These are phyloP conservation scores for Meyerozyma smithsonii DNA, from an alignment of 1,139 yeast genomes.

Conservation along the genomic window DNA sequence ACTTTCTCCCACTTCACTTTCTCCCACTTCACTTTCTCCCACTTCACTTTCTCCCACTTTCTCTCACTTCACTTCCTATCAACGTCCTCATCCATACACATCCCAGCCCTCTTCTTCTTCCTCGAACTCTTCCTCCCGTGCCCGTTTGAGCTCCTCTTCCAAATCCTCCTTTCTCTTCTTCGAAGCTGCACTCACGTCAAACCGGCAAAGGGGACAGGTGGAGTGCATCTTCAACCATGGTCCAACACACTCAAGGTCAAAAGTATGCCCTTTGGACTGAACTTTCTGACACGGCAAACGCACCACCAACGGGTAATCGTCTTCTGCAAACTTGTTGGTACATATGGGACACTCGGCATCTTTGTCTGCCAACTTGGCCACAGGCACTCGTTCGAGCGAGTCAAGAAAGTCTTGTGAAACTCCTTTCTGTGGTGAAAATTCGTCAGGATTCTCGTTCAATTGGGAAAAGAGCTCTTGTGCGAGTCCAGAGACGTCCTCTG, in stretches of 20 bases:
- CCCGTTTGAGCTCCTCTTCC: conserved; percentile 31
- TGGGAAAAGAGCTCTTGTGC: conserved; percentile 25
- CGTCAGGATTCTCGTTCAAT: conserved; percentile 15
- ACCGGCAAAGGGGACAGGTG: conserved; percentile 87
- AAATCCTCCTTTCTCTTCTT: conserved; percentile 39
- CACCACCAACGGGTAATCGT: conserved; percentile 76
- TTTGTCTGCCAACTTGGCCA: conserved; percentile 42
- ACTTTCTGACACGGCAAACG: conserved; percentile 62
- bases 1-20: no score
- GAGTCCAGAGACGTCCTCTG: conserved; percentile 29
- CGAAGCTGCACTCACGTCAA: conserved; percentile 49
- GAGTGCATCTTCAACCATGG: conserved; percentile 81
- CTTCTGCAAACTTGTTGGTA: conserved; percentile 65
- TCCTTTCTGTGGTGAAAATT: conserved; percentile 33
- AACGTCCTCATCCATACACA: conserved; percentile 57
- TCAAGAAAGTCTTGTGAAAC: conserved; percentile 70
- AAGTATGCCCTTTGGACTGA: conserved; percentile 49
- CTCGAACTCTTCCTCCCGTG: conserved; percentile 53
- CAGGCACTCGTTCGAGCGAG: conserved; percentile 64
- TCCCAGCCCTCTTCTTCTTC: conserved; percentile 74
- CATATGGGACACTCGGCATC: conserved; percentile 81
- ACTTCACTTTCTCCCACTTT: no score
- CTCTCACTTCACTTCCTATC: no score
- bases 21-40: no score
- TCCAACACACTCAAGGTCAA: conserved; percentile 85